Percentiles rank a stretch among this genome's conserved stretches.
phyloP scores from a whole-genome alignment of 441 rosid species.

The Euphorbia celastroides region DNA sequence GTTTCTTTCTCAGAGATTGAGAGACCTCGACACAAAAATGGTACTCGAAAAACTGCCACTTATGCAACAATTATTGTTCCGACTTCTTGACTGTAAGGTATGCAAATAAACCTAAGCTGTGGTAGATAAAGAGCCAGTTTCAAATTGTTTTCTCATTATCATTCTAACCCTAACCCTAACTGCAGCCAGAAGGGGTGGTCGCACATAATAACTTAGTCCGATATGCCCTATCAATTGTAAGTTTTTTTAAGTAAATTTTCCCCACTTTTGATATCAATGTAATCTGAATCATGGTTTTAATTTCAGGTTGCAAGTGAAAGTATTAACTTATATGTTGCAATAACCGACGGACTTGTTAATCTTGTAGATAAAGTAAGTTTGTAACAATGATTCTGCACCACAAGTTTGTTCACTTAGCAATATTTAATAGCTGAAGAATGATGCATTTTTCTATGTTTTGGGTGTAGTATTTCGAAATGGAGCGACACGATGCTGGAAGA shows the following conservation, averaged over 20 bases:
- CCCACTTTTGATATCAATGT: neutral
- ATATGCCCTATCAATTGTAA: conserved; percentile 44
- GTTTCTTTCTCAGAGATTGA: conserved; percentile 24
- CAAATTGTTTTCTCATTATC: no score
- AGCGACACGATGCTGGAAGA: conserved; percentile 34
- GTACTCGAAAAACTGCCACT: conserved; percentile 45
- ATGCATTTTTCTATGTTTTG: no score
- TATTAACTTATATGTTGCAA: conserved; percentile 34
- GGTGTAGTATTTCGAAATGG: conserved; percentile 50
- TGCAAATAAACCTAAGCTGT: no score
- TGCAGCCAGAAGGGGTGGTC: conserved; percentile 57
- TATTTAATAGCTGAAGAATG: neutral
- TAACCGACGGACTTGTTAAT: conserved; percentile 41
- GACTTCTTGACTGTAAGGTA: conserved; percentile 53
- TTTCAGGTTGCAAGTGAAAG: conserved; percentile 45
- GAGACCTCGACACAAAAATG: conserved; percentile 27
- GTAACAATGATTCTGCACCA: no score
- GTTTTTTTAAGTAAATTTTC: conserved; percentile 11
- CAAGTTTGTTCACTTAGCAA: neutral
- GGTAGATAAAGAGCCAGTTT: no score
- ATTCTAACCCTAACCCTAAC: no score
- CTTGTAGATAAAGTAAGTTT: conserved; percentile 42
- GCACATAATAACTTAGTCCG: conserved; percentile 35
- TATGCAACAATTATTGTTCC: conserved; percentile 42
- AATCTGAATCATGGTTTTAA: conserved; percentile 1